Percentiles rank a stretch among this genome's conserved stretches.
phyloP scores from a whole-genome alignment of 2,329 filamentous ascomycete genomes.

The Mariannaea sp. region DNA sequence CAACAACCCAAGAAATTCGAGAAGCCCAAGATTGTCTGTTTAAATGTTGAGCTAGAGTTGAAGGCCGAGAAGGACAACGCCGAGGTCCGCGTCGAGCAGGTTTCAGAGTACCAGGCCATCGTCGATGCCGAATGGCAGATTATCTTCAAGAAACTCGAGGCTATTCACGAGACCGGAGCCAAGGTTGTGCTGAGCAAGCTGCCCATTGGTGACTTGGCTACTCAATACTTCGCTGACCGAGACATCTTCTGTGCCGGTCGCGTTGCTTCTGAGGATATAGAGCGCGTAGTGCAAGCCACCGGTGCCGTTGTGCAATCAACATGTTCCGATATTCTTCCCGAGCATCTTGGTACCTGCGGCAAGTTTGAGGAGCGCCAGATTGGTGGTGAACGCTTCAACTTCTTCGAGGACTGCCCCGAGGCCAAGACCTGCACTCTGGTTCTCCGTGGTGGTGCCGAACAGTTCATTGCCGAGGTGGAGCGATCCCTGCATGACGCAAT shows the following conservation, averaged over 20 bases:
- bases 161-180: constrained; percentile 88
- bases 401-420: constrained; percentile 94
- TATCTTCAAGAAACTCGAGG: constrained; percentile 99
- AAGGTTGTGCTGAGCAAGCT: constrained; percentile 98
- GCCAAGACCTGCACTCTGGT: constrained; percentile 97
- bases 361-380: constrained; percentile 95
- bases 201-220: constrained; percentile 95
- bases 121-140: constrained; percentile 99
- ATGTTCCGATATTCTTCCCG: constrained; percentile 88
- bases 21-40: constrained; percentile 93
- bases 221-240: constrained; percentile 96
- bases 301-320: constrained; percentile 93
- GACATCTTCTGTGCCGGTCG: constrained; percentile 98
- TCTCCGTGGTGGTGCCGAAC: constrained; percentile 93
- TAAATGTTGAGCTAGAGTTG: constrained; percentile 97
- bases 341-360: constrained; percentile 90
- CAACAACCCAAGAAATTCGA: constrained; percentile 97
- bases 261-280: constrained; percentile 88
- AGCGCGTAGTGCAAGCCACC: constrained; percentile 93
- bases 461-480: constrained; percentile 99
- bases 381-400: constrained; percentile 95
- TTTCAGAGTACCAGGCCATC: constrained; percentile 98
- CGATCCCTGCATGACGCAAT: constrained; percentile 97
- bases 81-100: constrained; percentile 96
- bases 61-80: constrained; percentile 99